These are phyloP conservation scores for Eremothecium coryli DNA, from an alignment of 1,139 yeast genomes.

Conservation along the genomic window DNA sequence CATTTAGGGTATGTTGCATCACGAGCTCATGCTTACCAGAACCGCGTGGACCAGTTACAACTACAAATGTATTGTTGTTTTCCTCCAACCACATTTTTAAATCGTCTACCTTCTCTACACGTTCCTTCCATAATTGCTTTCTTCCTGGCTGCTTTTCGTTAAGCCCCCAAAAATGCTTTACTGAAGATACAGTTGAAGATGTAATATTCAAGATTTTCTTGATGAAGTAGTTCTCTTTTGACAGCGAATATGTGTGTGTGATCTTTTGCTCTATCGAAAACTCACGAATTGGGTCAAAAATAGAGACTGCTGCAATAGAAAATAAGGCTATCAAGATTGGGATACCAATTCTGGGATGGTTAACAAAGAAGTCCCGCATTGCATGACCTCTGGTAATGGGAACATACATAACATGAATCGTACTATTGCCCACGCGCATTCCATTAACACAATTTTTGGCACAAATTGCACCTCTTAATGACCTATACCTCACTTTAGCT, in stretches of 20 bases:
- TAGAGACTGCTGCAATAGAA: constrained; percentile 72
- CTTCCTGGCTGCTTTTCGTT: constrained; percentile 32
- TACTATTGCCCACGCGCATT: constrained; percentile 47
- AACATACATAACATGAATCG: constrained; percentile 64
- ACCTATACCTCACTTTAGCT: constrained; percentile 42
- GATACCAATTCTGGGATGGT: constrained; percentile 73
- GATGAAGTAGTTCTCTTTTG: constrained; percentile 30
- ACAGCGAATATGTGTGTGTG: constrained; percentile 41
- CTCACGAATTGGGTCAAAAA: constrained; percentile 88
- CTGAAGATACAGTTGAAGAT: constrained; percentile 33
- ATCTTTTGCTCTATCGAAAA: constrained; percentile 70
- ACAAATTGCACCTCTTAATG: constrained; percentile 61
- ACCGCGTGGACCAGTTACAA: constrained; percentile 89
- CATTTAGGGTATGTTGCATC: constrained; percentile 53
- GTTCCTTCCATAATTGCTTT: constrained; percentile 58
- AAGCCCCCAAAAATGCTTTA: constrained; percentile 34
- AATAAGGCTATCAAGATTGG: constrained; percentile 46
- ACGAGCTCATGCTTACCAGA: constrained; percentile 84
- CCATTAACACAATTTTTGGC: constrained; percentile 93
- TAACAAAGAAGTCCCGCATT: constrained; percentile 48
- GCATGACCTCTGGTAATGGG: constrained; percentile 45
- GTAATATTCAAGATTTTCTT: constrained; percentile 32
- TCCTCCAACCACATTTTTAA: constrained; percentile 66
- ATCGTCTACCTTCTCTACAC: constrained; percentile 58
- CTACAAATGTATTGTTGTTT: constrained; percentile 74